Percentiles rank a stretch among this genome's conserved stretches.
Conservation (phyloP, 805 yeast species). For the Candida berthetii region DNA sequence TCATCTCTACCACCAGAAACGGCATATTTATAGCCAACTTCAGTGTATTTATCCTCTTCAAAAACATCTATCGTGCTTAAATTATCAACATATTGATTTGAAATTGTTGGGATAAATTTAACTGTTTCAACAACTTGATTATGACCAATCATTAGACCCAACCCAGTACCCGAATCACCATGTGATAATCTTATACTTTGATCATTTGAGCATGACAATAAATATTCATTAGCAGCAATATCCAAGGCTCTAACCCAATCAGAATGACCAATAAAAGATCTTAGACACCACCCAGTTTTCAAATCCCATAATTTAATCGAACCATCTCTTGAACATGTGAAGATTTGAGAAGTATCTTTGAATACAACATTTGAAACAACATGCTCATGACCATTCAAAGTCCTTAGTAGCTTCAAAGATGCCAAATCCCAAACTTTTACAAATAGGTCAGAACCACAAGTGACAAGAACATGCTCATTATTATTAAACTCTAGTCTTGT, state of each 20-base stretch:
- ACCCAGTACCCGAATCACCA: conserved; percentile 58
- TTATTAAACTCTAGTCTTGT: conserved; percentile 19
- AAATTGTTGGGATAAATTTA: conserved; percentile 51
- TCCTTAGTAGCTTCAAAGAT: conserved; percentile 47
- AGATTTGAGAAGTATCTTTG: conserved; percentile 41
- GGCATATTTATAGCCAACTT: conserved; percentile 63
- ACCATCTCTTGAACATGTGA: conserved; percentile 61
- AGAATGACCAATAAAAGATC: conserved; percentile 69
- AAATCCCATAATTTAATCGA: conserved; percentile 63
- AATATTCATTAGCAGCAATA: conserved; percentile 43
- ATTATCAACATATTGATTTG: conserved; percentile 43
- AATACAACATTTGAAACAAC: conserved; percentile 63
- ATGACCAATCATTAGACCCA: conserved; percentile 69
- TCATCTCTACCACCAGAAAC: conserved; percentile 80
- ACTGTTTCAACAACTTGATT: conserved; percentile 77
- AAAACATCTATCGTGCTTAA: conserved; percentile 23
- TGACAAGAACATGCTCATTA: conserved; percentile 29
- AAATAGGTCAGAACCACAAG: conserved; percentile 42
- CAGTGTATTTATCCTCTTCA: conserved; percentile 20
- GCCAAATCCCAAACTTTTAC: conserved; percentile 69
- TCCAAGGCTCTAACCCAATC: conserved; percentile 83
- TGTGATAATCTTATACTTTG: conserved; percentile 66
- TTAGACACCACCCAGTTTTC: conserved; percentile 57
- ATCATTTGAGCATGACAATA: conserved; percentile 76
- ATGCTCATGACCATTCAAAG: conserved; percentile 83